Evolutionary conservation across 495 filamentous ascomycete genomes (phyloP).

Genomic region (Daldinia loculata): DNA sequence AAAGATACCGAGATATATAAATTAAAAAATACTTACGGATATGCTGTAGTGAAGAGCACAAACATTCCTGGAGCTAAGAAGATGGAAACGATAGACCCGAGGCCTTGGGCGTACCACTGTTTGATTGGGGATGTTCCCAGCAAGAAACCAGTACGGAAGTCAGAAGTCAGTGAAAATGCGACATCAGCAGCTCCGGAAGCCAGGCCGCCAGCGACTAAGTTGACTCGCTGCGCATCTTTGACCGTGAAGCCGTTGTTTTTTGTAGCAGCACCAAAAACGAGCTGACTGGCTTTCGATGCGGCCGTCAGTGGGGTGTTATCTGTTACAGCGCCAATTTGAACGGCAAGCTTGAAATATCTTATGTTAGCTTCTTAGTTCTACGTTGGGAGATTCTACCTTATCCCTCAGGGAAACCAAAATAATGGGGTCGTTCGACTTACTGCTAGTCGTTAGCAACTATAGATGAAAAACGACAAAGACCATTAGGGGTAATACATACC

Average conservation of each 20-base stretch:
- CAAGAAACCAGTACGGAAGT: constrained; percentile 72
- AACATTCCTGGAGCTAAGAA: constrained; percentile 72
- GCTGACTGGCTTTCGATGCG: constrained; percentile 72
- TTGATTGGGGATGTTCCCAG: constrained; percentile 67
- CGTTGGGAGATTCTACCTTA: background rate
- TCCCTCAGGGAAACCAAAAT: background rate
- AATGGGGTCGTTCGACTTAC: background rate
- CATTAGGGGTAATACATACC: background rate
- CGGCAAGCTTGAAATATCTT: constrained; percentile 40
- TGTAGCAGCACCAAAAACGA: constrained; percentile 70
- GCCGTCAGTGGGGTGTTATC: constrained; percentile 72
- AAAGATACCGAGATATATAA: background rate
- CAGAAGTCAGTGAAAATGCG: constrained; percentile 58
- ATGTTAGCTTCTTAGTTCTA: background rate
- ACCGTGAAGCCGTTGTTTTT: constrained; percentile 56
- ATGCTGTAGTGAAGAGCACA: constrained; percentile 69
- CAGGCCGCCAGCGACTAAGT: constrained; percentile 69
- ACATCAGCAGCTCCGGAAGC: constrained; percentile 67
- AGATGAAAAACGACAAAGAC: background rate
- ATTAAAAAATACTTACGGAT: constrained; percentile 50
- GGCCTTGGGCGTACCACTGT: constrained; percentile 70
- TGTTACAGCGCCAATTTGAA: constrained; percentile 69
- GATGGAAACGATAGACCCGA: constrained; percentile 67
- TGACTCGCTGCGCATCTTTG: constrained; percentile 64
- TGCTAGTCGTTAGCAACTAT: constrained; percentile 5